Evolutionary conservation across 1,139 yeast genomes (phyloP), one percentile per base, ranked within the genome.

Genomic region (Yamadazyma songkhlaensis): DNA sequence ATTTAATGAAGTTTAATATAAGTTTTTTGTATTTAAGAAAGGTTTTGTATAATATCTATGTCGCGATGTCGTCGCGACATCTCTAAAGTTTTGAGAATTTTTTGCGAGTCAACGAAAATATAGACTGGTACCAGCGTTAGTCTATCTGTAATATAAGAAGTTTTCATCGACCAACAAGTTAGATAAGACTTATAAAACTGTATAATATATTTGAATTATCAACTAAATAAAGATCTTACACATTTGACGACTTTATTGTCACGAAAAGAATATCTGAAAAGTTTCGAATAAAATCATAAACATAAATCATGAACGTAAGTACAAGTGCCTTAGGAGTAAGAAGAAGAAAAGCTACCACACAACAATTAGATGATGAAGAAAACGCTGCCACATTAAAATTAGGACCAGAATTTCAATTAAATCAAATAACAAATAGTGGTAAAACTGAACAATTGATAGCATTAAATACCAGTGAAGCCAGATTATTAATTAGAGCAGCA

Each of bases 401-500:
- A 39, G 98, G 98, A 4, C 92, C 95, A 21, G 97, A 92, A 64
- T 92, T 92, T 57, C 94, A 84, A 53, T 64, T 84, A 41, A 76
- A 77, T 33, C 97, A 89, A 59, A 67, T 84, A 36, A 84, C 88
- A 43, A 92, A 89, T 61, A 79, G 77, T 38, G 96, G 96, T 20
- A 79, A 81, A 41, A 79, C 77, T 41, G 84, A 81, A 43, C 87
- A 82, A 48, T 70, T 92, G 43, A 84, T 87, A 48, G 88, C 97
- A 2, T 70, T 92, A 47, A 90, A 90, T 60, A 66, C 89, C 38
- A 83, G 95, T 20, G 97, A 92, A 57, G 90, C 97, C 1, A 72
- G 97, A 50, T 73, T 92, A 44, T 72, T 92, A 51, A 87, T 92
- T 46, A 82, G 95, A 62, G 95, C 95, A 9, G 96, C 97, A 0